Conservation (phyloP, 805 yeast genomes). For the Jamesozyma jinghongensis region DNA sequence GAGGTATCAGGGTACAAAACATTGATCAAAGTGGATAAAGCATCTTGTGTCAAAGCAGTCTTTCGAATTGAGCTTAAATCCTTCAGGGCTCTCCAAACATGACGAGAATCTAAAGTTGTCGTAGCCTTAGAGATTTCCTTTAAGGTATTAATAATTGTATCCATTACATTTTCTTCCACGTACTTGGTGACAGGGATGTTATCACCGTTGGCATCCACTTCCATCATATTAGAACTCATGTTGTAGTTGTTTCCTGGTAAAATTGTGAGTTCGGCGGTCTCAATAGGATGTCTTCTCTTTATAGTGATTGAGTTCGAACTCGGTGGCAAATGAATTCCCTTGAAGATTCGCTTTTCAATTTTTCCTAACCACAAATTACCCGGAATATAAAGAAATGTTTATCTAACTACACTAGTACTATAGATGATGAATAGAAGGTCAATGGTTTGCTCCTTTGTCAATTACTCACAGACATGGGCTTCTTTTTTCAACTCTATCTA, state of each 20-base stretch:
- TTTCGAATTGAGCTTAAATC: constrained; percentile 71
- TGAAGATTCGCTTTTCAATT: background rate
- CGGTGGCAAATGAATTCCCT: constrained; percentile 2
- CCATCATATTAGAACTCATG: constrained; percentile 5
- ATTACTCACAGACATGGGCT: no score
- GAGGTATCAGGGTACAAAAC: constrained; percentile 45
- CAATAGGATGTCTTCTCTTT: background rate
- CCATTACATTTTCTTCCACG: constrained; percentile 27
- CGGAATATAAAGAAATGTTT: background rate
- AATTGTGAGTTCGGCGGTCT: no score
- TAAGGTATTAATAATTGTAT: constrained; percentile 27
- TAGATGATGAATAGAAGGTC: no score
- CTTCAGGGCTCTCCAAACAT: constrained; percentile 75
- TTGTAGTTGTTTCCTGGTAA: no score
- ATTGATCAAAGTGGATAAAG: constrained; percentile 47
- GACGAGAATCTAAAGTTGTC: constrained; percentile 72
- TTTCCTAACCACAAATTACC: background rate
- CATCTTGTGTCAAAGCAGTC: constrained; percentile 40
- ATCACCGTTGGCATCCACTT: constrained; percentile 15
- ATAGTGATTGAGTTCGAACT: background rate
- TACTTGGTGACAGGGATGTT: constrained; percentile 24
- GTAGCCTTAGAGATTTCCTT: constrained; percentile 46
- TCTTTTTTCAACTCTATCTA: no score
- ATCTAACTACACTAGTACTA: no score
- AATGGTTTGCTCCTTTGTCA: no score